Conservation (phyloP, 495 filamentous ascomycete species). For the Aspergillus haitiensis region DNA sequence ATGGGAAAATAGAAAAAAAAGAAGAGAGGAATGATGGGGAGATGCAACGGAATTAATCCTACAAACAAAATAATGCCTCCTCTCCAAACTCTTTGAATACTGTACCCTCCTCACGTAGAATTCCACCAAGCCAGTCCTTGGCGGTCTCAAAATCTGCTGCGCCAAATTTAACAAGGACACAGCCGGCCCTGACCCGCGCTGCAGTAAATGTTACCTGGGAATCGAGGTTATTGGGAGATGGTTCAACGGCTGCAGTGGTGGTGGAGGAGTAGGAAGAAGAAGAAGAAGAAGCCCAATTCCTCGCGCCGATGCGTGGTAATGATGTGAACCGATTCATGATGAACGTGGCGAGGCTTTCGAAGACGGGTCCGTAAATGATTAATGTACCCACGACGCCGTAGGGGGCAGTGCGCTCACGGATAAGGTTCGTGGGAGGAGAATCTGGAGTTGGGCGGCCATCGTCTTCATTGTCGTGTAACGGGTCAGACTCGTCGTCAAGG, state of each 20-base stretch:
- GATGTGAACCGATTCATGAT: conserved; percentile 72
- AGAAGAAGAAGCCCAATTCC: conserved; percentile 62
- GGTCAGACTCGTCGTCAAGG: conserved; percentile 57
- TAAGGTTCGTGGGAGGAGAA: conserved; percentile 52
- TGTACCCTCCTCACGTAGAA: conserved; percentile 59
- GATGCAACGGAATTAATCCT: too few species aligned
- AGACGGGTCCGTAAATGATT: conserved; percentile 73
- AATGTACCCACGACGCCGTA: conserved; percentile 76
- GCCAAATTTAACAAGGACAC: conserved; percentile 84
- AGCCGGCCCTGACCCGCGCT: conserved; percentile 71
- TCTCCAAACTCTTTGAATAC: conserved; percentile 62
- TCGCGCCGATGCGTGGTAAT: conserved; percentile 79
- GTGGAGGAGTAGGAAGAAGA: conserved; percentile 39
- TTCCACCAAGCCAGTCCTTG: conserved; percentile 57
- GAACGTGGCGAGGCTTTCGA: conserved; percentile 63
- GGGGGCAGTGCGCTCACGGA: conserved; percentile 45
- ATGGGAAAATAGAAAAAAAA: too few species aligned
- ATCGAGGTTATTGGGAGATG: conserved; percentile 41
- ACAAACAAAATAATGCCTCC: conserved; percentile 60
- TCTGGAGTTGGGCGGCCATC: not conserved
- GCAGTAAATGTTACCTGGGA: conserved; percentile 80
- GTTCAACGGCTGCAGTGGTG: conserved; percentile 29
- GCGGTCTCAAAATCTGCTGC: conserved; percentile 62
- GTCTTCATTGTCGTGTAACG: not conserved
- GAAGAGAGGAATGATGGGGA: too few species aligned